Evolutionary conservation across 768 basidiomycete species (phyloP).

Genomic region (Dioszegia hungarica): DNA sequence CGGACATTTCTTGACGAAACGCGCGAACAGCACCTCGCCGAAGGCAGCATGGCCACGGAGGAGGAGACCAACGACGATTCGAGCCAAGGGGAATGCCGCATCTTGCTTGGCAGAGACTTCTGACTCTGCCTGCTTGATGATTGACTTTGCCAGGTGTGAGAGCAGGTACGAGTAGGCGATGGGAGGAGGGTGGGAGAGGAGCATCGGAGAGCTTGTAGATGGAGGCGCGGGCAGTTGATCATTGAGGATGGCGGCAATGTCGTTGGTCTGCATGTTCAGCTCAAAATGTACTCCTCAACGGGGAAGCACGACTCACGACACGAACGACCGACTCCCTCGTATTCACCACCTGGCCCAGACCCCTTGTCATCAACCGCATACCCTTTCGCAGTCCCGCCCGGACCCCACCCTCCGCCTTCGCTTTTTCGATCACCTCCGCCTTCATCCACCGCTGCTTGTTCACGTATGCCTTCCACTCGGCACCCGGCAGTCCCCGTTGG

Average conservation of each 20-base stretch:
- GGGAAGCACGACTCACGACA: constrained; percentile 27
- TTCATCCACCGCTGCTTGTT: constrained; percentile 41
- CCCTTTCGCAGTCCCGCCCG: constrained; percentile 24
- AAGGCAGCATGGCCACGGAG: constrained; percentile 60
- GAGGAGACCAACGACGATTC: constrained; percentile 64
- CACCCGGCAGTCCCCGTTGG: constrained; percentile 24
- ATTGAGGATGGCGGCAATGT: constrained; percentile 52
- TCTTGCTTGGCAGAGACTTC: constrained; percentile 86
- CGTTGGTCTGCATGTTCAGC: constrained; percentile 30
- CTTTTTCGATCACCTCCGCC: constrained; percentile 51
- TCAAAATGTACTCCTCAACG: constrained; percentile 20
- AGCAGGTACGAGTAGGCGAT: constrained; percentile 64
- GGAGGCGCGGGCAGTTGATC: constrained; percentile 16
- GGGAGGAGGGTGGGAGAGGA: constrained; percentile 42
- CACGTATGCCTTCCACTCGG: constrained; percentile 38
- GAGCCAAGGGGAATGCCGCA: constrained; percentile 75
- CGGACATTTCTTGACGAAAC: constrained; percentile 80
- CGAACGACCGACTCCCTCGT: constrained; percentile 27
- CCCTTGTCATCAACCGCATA: constrained; percentile 42
- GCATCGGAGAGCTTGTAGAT: constrained; percentile 20
- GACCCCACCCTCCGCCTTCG: constrained; percentile 57
- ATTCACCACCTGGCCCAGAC: constrained; percentile 46
- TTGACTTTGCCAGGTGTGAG: constrained; percentile 80
- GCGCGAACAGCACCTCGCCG: constrained; percentile 70
- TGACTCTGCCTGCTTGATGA: constrained; percentile 86